Conservation (phyloP, 2,329 filamentous ascomycete species). For the Zarea fungicola region DNA sequence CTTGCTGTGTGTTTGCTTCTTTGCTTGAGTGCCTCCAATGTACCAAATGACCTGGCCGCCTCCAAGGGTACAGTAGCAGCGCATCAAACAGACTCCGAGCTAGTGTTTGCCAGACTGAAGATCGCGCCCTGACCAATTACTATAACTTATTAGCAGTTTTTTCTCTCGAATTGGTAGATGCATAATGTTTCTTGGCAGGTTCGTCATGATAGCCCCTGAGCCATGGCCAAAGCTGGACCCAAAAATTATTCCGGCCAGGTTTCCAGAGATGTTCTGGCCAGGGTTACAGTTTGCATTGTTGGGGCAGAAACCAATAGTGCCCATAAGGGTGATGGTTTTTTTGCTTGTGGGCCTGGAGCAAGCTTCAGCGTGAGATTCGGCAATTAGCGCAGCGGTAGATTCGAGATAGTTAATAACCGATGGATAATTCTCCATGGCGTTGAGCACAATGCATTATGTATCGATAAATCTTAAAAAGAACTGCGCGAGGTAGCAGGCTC, state of each 20-base stretch:
- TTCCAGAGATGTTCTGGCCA: conserved; percentile 3
- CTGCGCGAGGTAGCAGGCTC: too few species aligned
- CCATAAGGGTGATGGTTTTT: background rate
- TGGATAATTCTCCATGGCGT: too few species aligned
- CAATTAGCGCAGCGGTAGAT: too few species aligned
- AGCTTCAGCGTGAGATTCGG: background rate
- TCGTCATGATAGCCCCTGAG: too few species aligned
- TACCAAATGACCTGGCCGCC: background rate
- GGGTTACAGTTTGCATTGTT: too few species aligned
- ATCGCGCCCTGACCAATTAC: background rate
- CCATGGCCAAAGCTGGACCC: background rate
- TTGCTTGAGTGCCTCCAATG: background rate
- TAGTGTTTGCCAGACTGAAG: background rate
- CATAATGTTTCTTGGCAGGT: too few species aligned
- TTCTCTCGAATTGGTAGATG: too few species aligned
- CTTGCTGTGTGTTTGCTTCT: background rate
- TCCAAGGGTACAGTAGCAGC: conserved; percentile 1
- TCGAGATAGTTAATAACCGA: too few species aligned
- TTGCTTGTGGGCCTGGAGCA: background rate
- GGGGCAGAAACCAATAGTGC: background rate
- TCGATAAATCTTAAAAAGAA: too few species aligned
- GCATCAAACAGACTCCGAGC: background rate
- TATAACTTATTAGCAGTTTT: too few species aligned
- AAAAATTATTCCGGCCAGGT: background rate
- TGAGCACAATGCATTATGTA: too few species aligned